Conservation (phyloP, 2,329 filamentous ascomycete genomes). For the Aureobasidium pullulans region DNA sequence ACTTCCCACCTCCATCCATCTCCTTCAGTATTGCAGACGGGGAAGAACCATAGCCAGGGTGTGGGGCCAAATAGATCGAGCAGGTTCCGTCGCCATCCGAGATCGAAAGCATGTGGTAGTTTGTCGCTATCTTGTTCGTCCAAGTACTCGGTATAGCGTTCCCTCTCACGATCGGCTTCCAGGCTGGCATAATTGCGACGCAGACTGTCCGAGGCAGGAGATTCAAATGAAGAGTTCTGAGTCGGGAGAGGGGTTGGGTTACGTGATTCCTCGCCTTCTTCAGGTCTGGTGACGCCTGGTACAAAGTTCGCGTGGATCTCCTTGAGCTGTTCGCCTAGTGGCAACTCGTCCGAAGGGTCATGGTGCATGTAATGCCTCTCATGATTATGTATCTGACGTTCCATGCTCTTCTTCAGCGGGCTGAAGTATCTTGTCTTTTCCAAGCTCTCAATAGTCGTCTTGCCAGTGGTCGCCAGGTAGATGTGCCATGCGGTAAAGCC, state of each 20-base stretch:
- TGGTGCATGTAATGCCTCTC: slow-evolving; percentile 7
- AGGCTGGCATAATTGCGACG: slow-evolving; percentile 44
- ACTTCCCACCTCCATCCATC: slow-evolving; percentile 95
- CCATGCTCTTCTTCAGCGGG: slow-evolving; percentile 64
- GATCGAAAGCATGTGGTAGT: slow-evolving; percentile 87
- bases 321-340: slow-evolving; percentile 63
- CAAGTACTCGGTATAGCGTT: slow-evolving; percentile 71
- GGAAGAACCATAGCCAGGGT: slow-evolving; percentile 68
- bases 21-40: slow-evolving; percentile 76
- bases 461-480: slow-evolving; percentile 65
- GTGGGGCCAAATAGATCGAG: slow-evolving; percentile 71
- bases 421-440: slow-evolving; percentile 93
- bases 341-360: slow-evolving; percentile 17
- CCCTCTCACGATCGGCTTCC: slow-evolving; percentile 57
- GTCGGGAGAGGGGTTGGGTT: slow-evolving; percentile 22
- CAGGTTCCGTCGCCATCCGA: slow-evolving; percentile 75
- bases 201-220: slow-evolving; percentile 39
- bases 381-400: slow-evolving; percentile 48
- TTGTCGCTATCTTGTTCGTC: slow-evolving; percentile 83
- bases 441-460: slow-evolving; percentile 93
- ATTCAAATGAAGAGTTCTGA: slow-evolving; percentile 23
- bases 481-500: slow-evolving; percentile 93
- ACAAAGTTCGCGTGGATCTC: slow-evolving; percentile 77
- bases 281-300: slow-evolving; percentile 69
- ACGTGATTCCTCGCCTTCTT: slow-evolving; percentile 62